Conservation (phyloP, 805 yeast genomes). For the Starmerella cellae region DNA sequence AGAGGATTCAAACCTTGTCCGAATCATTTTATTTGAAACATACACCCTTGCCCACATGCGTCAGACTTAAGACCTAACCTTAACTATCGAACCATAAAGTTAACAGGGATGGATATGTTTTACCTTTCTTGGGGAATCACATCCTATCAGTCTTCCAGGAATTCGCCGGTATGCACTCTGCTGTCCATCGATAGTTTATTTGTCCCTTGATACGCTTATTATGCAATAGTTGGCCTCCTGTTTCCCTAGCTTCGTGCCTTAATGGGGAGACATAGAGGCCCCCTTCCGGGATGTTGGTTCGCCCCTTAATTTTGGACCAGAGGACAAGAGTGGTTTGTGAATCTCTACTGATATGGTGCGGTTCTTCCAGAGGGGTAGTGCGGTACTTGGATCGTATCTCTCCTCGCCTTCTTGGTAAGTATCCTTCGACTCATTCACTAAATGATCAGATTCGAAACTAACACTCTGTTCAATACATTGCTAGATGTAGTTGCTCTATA, state of each 20-base stretch:
- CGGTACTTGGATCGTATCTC: background rate
- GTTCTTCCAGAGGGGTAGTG: background rate
- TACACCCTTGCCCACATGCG: too few species aligned
- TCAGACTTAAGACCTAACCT: too few species aligned
- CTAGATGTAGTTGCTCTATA: too few species aligned
- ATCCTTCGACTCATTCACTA: too few species aligned
- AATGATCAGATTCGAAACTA: too few species aligned
- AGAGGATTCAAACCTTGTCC: too few species aligned
- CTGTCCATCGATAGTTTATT: conserved; percentile 1
- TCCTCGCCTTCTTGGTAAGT: background rate
- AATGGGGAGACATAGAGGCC: background rate
- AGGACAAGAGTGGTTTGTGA: background rate
- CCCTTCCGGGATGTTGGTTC: background rate
- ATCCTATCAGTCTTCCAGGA: too few species aligned
- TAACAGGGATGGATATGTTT: too few species aligned
- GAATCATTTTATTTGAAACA: too few species aligned
- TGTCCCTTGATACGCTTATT: conserved; percentile 9
- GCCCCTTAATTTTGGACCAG: background rate
- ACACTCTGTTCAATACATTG: too few species aligned
- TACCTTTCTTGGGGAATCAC: too few species aligned
- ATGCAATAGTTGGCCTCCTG: background rate
- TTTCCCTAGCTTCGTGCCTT: conserved; percentile 3
- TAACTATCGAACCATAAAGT: too few species aligned
- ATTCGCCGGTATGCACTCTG: background rate
- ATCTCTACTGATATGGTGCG: background rate